Percentiles rank a stretch among this genome's conserved stretches.
Evolutionary conservation across 2,329 filamentous ascomycete genomes (phyloP).

Genomic region (Aureobasidium sp.): DNA sequence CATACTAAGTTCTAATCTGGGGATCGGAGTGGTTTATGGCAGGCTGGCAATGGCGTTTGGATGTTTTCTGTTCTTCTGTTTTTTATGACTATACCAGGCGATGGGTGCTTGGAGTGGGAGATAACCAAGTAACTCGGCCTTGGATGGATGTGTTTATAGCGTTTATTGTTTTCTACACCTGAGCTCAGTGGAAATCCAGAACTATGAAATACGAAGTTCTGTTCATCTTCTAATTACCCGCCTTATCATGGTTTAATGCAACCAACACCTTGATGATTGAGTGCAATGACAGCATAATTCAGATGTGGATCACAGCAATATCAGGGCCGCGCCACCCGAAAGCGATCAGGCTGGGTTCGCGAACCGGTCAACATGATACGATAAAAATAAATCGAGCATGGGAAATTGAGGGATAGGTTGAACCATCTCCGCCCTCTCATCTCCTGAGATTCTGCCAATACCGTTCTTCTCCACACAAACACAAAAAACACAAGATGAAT

Average conservation of each 20-base stretch:
- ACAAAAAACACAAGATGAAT: not conserved
- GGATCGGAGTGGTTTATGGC: not conserved
- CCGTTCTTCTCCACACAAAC: not conserved
- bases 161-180: not conserved
- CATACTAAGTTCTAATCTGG: slow-evolving; percentile 5
- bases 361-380: not conserved
- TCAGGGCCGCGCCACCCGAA: not conserved
- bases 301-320: not conserved
- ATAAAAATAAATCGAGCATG: not conserved
- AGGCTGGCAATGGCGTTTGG: not conserved
- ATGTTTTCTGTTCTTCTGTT: not conserved
- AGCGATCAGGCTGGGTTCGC: not conserved
- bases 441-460: not conserved
- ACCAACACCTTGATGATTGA: not conserved
- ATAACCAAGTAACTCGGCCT: not conserved
- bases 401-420: not conserved
- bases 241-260: not conserved
- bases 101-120: not conserved
- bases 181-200: not conserved
- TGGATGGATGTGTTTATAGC: slow-evolving; percentile 3
- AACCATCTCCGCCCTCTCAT: not conserved
- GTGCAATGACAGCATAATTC: not conserved
- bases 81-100: not conserved
- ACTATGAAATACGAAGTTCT: no score
- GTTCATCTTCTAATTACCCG: not conserved